Base-by-base conservation (phyloP, 108 stramenopile genomes). In the Fragilaria crotonensis region DNA sequence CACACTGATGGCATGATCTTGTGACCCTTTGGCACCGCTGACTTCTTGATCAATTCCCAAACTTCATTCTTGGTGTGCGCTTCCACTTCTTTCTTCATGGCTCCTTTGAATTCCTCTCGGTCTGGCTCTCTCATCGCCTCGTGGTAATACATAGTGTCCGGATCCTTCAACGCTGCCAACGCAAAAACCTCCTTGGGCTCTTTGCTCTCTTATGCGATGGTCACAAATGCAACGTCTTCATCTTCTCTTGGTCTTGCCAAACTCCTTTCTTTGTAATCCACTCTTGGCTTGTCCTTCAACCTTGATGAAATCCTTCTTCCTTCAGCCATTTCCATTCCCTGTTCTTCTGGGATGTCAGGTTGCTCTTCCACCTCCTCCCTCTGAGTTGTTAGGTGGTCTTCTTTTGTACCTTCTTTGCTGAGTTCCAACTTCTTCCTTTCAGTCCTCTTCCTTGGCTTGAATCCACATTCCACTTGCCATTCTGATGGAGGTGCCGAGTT, bases 1-100 rank as follows among this genome's bases (percentile, higher is more conserved):
- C 79, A 80, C 19, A 80, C 68, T 26, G 68, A 67, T 31, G 67
- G 71, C 32, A 80, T 30, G 1, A 73, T 25, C 19, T 45, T 64
- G 17, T 29, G 19, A 22, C 63, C 67, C 31, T 54, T 33, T 1
- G 72, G 72, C 3, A 79, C 60, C 0, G 48, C 11, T 2, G 25
- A 33, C 28, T 49, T 29, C 14, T 32, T 54, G 25, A 71, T 47
- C 2, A 77, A 9, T 30, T 20, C 14, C 49, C 57, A 71, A 25
- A 57, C 33, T 3, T 45, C 26, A 1, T 44, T 28, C 0, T 21
- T n/a, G 1, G 27, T 41, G 28, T 59, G 53, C 22, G 49, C 53
- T 11, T 21, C 2, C 3, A 63, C 54, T 26, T 61, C 49, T 29
- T 66, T 52, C 4, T n/a, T 30, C 66, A 62, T 56, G 0, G 71